A percentile compares a stretch with the other conserved stretches of the same genome.
phyloP scores from a whole-genome alignment of 2,329 filamentous ascomycete genomes.

The Blastomyces percursus region DNA sequence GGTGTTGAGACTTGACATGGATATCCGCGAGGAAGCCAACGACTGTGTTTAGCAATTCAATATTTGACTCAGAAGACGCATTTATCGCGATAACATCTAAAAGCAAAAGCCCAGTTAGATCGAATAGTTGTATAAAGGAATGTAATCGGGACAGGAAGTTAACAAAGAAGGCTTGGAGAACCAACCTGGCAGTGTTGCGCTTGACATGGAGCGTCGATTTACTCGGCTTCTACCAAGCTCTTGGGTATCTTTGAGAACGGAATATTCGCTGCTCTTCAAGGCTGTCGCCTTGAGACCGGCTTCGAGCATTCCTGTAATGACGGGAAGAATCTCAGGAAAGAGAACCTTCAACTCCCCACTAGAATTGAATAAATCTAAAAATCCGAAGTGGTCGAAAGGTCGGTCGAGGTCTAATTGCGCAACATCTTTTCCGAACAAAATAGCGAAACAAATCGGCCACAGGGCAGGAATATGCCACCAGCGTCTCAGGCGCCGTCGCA shows the following conservation, averaged over 20 bases:
- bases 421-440: conserved; percentile 77
- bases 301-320: conserved; percentile 79
- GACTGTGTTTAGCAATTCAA: conserved; percentile 60
- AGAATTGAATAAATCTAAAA: conserved; percentile 59
- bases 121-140: background rate
- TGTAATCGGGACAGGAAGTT: background rate
- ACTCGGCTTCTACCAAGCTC: background rate
- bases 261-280: conserved; percentile 25
- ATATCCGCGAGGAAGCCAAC: conserved; percentile 70
- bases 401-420: conserved; percentile 61
- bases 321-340: conserved; percentile 65
- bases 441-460: conserved; percentile 80
- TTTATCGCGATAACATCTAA: background rate
- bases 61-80: conserved; percentile 42
- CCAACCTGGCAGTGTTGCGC: conserved; percentile 1
- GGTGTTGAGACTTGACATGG: conserved; percentile 62
- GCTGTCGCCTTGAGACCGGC: conserved; percentile 60
- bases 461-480: conserved; percentile 82
- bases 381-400: conserved; percentile 60
- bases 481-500: conserved; percentile 67
- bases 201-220: conserved; percentile 4
- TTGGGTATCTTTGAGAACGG: background rate
- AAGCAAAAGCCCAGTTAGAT: background rate
- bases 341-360: conserved; percentile 52
- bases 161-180: background rate